Base-by-base conservation (phyloP, 2,329 filamentous ascomycete species). In the Septoria petroselini region DNA sequence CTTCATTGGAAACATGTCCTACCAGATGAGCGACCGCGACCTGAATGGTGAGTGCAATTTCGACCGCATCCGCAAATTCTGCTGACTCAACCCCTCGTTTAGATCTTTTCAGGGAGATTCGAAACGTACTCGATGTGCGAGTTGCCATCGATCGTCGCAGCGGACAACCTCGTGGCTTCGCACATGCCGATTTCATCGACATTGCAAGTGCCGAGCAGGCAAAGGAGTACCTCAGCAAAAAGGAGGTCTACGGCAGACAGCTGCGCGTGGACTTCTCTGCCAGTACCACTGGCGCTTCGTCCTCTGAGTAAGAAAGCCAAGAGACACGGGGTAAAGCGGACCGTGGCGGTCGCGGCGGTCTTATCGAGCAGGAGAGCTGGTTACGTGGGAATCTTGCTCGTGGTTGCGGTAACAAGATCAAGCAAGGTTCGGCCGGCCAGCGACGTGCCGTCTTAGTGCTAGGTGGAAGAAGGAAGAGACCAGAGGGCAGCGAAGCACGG, bases 1-100 rank as follows among this genome's bases (percentile, higher is more conserved):
- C 27, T 95, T 86, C 74, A 80, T 95, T 60, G 88, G 89, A 59
- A 93, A 93, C 73, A 82, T 95, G 70, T 83, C 87, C 8, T 93
- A 86, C 65, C 86, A 94, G 71, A 85, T 91, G 73, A 86, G 85
- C 7, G 89, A 95, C 65, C 80, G 81, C 46, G 89, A 95, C 63
- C 75, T 95, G 46, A 90, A 91, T 70, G 63, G 65, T 67, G 55
- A 34, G 65, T 50, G 14, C 8, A n/a, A 9, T 12, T n/a, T 9
- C 14, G 17, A 8, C 15, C 3, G 2, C 35, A 38, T 8, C 18
- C 8, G 17, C 9, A 19, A 7, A 12, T 19, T 15, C 7, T 38
- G 17, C 17, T 19, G 15, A 18, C 3, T 9, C 11, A 19, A 15
- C 17, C 14, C 12, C 4, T 17, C n/a, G 27, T 38, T 7, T 46